Conservation (phyloP, 2,329 filamentous ascomycete genomes). For the Cladosporium austrohemisphaericum region DNA sequence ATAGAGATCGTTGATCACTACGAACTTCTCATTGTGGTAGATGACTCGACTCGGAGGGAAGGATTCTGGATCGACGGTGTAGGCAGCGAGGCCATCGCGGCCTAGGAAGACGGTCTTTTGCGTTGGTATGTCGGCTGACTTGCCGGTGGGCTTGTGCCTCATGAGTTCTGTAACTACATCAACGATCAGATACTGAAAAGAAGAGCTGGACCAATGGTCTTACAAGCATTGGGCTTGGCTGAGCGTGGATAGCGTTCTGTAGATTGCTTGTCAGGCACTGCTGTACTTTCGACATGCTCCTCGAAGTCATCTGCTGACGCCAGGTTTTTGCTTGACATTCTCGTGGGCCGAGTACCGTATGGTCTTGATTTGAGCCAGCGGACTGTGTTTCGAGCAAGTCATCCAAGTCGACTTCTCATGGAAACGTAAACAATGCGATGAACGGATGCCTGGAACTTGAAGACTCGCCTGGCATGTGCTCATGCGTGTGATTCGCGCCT, state of each 20-base stretch:
- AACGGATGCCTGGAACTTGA: neutral
- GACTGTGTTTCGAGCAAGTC: too few species aligned
- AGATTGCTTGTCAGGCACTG: constrained; percentile 17
- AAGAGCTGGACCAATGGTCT: constrained; percentile 12
- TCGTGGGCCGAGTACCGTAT: too few species aligned
- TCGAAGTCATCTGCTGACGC: constrained; percentile 22
- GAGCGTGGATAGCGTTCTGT: constrained; percentile 14
- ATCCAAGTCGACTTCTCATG: neutral
- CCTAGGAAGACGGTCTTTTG: constrained; percentile 40
- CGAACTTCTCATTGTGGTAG: constrained; percentile 64
- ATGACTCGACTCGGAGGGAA: constrained; percentile 60
- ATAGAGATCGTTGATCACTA: constrained; percentile 76
- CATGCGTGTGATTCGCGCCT: neutral
- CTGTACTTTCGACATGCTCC: constrained; percentile 20
- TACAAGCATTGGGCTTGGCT: constrained; percentile 36
- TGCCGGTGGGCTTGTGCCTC: constrained; percentile 34
- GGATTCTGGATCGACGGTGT: constrained; percentile 60
- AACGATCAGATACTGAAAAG: constrained; percentile 22
- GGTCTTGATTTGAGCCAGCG: neutral
- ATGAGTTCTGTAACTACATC: constrained; percentile 46
- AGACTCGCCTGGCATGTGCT: neutral
- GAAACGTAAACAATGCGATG: too few species aligned
- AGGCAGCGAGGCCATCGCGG: constrained; percentile 62
- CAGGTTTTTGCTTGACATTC: constrained; percentile 5
- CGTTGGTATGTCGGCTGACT: constrained; percentile 26